Evolutionary conservation across 2,329 filamentous ascomycete species (phyloP), one percentile per base, ranked within the genome.

Genomic region (Coniochaeta sp.): DNA sequence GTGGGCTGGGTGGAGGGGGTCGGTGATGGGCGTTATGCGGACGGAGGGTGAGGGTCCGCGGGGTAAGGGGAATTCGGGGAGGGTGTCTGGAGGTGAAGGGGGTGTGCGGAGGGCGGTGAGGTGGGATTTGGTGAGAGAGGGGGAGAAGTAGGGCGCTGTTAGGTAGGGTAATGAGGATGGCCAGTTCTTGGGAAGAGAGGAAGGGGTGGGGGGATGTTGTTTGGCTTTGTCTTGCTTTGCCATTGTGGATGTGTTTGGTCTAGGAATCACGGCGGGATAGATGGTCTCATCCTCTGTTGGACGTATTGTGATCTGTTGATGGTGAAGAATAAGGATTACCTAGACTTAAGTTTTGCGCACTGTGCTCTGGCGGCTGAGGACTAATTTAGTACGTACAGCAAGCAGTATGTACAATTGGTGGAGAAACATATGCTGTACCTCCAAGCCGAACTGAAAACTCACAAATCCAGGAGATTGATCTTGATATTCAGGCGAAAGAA

Each of bases 101-200:
- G 62, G 66, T 19, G 62, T 73, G 59, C 72, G 74, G 40, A 82
- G 71, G 28, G 70, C 64, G 22, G 70, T 63, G 14, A 75, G 69
- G 58, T 85, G 81, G 1, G 67, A 19, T 17, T 72, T 68, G 7
- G 74, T 74, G 38, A 85, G 68, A 62, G 75, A 72, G 44, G 75
- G 74, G 30, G 79, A 79, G 69, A 82, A 78, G 3, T 73, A 68
- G 1, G 85, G 82, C 2, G 72, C 65, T 1, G 72, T 75, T 55
- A 88, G 77, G 66, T 87, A 88, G 2, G 77, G 74, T 2, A 86
- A 65, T 10, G 72, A 58, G 4, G 72, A 40, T 0, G 85, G 84
- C 86, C 86, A 88, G 70, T 86, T 85, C 63, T 79, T 81, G 2
- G 84, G 83, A 26, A 65, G 55, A n/a, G 60, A 10, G 38, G 59